Conservation (phyloP, 106 monocot species). For the Allium fistulosum region DNA sequence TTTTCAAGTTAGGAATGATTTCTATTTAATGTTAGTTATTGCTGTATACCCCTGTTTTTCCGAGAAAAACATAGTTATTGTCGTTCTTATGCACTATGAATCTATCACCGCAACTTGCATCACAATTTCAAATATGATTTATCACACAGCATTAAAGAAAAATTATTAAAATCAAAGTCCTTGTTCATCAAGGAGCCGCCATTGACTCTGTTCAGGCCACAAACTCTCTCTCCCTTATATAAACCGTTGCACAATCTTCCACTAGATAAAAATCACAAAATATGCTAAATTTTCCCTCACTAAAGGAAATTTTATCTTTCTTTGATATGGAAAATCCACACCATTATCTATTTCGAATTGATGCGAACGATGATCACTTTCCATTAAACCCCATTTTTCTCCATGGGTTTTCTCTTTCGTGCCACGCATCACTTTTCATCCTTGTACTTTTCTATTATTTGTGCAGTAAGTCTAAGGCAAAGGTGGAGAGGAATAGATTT, state of each 20-base stretch:
- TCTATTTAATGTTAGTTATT: too few relatives aligned
- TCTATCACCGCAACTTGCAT: too few relatives aligned
- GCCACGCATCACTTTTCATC: conserved; percentile 38
- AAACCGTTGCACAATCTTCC: background rate
- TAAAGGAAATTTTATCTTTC: background rate
- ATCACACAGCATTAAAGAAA: too few relatives aligned
- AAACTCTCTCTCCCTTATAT: background rate
- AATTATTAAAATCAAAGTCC: background rate
- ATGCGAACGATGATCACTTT: background rate
- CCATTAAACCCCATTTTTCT: conserved; percentile 21
- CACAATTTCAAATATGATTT: too few relatives aligned
- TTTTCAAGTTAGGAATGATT: too few relatives aligned
- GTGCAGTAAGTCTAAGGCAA: conserved; percentile 11
- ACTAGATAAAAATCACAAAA: background rate
- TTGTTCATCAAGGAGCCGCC: background rate
- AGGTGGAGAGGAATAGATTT: conserved; percentile 12
- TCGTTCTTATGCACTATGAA: too few relatives aligned
- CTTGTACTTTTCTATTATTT: conserved; percentile 32
- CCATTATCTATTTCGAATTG: conserved; percentile 13
- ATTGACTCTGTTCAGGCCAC: background rate
- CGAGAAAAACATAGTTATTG: too few relatives aligned
- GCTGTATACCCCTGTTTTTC: too few relatives aligned
- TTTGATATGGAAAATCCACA: background rate
- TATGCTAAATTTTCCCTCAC: background rate
- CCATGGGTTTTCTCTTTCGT: conserved; percentile 40